These are phyloP conservation scores for Penicillium sp. DNA, from an alignment of 2,329 filamentous ascomycete species.

Conservation along the genomic window DNA sequence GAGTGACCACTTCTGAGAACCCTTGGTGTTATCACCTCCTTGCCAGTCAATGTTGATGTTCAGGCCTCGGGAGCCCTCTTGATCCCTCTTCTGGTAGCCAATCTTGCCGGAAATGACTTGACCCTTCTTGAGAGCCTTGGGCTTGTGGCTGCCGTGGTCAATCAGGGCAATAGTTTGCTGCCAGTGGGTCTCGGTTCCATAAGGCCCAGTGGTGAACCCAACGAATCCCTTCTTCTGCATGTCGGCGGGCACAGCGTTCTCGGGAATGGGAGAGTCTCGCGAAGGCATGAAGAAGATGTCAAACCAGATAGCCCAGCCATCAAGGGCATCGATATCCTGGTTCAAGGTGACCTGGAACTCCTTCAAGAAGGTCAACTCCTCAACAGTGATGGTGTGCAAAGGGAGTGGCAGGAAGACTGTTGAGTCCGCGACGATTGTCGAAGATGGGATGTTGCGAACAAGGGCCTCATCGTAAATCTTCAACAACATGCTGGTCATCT, in stretches of 20 bases:
- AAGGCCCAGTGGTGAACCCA: conserved; percentile 86
- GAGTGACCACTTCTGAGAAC: conserved; percentile 43
- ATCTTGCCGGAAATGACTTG: conserved; percentile 66
- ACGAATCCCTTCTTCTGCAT: conserved; percentile 66
- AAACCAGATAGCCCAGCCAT: conserved; percentile 91
- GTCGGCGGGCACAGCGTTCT: conserved; percentile 58
- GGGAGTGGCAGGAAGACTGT: conserved; percentile 73
- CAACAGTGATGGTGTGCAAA: conserved; percentile 68
- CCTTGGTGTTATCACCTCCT: conserved; percentile 42
- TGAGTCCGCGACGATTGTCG: conserved; percentile 54
- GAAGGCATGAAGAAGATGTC: conserved; percentile 84
- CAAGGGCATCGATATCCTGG: conserved; percentile 66
- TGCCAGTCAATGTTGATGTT: conserved; percentile 66
- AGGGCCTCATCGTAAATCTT: conserved; percentile 80
- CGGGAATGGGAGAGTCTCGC: conserved; percentile 48
- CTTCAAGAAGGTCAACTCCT: conserved; percentile 74
- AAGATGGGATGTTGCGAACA: conserved; percentile 66
- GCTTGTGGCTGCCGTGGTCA: conserved; percentile 55
- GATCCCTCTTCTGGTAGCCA: conserved; percentile 65
- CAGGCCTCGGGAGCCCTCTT: conserved; percentile 68
- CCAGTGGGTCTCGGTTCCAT: conserved; percentile 81
- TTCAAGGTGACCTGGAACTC: conserved; percentile 64
- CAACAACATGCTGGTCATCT: conserved; percentile 87
- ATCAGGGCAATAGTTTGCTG: conserved; percentile 76
- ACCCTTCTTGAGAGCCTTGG: conserved; percentile 52